Percentiles rank a stretch among this genome's conserved stretches.
Conservation (phyloP, 768 basidiomycete species). For the Galerina marginata region DNA sequence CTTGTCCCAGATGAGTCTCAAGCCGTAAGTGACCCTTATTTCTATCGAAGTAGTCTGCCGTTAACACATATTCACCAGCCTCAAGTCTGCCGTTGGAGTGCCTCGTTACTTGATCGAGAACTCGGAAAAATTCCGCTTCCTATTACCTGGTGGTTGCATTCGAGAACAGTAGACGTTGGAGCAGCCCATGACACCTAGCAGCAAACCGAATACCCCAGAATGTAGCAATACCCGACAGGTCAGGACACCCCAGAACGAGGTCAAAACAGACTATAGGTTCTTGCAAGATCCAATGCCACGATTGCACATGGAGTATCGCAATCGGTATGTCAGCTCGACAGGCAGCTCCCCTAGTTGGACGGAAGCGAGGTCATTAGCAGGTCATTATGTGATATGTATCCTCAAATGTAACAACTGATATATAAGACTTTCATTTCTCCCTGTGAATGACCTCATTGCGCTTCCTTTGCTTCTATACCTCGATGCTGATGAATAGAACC, state of each 20-base stretch:
- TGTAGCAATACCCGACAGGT: not conserved
- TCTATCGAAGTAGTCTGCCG: not conserved
- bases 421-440: too few species aligned
- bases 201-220: not conserved
- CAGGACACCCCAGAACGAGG: not conserved
- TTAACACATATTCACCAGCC: conserved; percentile 24
- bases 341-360: too few species aligned
- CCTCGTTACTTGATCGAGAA: conserved; percentile 58
- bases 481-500: too few species aligned
- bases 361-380: too few species aligned
- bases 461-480: too few species aligned
- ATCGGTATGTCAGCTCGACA: too few species aligned
- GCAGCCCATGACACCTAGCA: not conserved
- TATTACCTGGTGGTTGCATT: conserved; percentile 60
- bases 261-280: too few species aligned
- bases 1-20: conserved; percentile 55
- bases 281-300: too few species aligned
- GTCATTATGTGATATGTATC: too few species aligned
- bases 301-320: too few species aligned
- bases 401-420: too few species aligned
- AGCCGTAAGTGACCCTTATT: conserved; percentile 45
- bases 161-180: conserved; percentile 31
- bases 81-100: conserved; percentile 54
- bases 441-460: too few species aligned
- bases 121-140: conserved; percentile 52